Evolutionary conservation across 2,329 filamentous ascomycete species (phyloP), one percentile per base, ranked within the genome.

Genomic region (Incumbomyces delicatus): DNA sequence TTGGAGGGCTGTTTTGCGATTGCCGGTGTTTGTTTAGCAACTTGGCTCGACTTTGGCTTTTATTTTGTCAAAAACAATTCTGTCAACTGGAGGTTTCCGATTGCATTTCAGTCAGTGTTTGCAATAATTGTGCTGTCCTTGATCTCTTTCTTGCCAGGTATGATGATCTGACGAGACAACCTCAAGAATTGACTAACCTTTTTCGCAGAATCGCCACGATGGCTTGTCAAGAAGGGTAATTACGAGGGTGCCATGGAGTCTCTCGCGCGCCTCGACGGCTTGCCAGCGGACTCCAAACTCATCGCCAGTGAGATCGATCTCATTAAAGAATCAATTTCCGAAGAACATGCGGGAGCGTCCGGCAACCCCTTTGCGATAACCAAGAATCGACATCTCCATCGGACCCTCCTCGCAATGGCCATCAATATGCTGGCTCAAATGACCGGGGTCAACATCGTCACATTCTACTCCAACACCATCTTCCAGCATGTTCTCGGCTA

Each of bases 361-460:
- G 47, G 71, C 5, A 31, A 29, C 29, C 22, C 30, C 11, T 22
- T 41, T 13, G 13, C 11, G 3, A 41, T 41, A 27, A 31, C 29
- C 10, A 61, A 66, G 38, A 58, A 66, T 47, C 63, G 62, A 31
- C 65, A 65, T 10, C 64, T 69, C 60, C 39, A 41, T 27, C 39
- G 39, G 6, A 17, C 17, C 20, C 44, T 68, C 37, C 56, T 69
- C 44, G 66, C 65, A 20, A 61, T 60, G 18, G 66, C 64, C 18
- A 60, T 59, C 5, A 65, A 68, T 41, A 60, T 68, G 40, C 66
- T 73, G 41, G 72, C 74, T 47, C 72, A 75, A 29, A 60, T 75
- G 1, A 65, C 66, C 4, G 73, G 73, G 2, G 74, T 71, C 50
- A 75, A 74, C 30, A 67, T 68, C 3, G 66, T 72, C 22, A 71